Percentiles rank a stretch among this genome's conserved stretches.
phyloP scores from a whole-genome alignment of 257 asterid genomes.

The Ophiorrhiza pumila region DNA sequence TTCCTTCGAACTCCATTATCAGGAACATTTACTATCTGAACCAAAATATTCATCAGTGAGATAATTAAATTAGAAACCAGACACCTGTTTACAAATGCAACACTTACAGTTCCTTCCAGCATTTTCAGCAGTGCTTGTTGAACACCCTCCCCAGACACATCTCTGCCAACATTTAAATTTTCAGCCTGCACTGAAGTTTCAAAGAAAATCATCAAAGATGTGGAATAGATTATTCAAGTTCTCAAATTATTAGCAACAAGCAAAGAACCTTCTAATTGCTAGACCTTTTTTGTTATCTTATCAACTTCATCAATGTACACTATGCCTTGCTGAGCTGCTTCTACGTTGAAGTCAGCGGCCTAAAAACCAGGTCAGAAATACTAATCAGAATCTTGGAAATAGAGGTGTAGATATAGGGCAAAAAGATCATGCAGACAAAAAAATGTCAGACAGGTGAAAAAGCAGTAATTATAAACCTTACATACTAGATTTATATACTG shows the following conservation, averaged over 20 bases:
- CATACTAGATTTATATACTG: not conserved
- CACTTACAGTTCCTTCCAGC: constrained; percentile 96
- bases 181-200: constrained; percentile 59
- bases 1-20: constrained; percentile 66
- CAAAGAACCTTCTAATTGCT: constrained; percentile 17
- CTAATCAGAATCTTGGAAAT: not conserved
- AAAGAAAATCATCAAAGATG: constrained; percentile 28
- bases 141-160: constrained; percentile 96
- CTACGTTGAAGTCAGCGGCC: constrained; percentile 81
- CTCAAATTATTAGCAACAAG: constrained; percentile 6
- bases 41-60: constrained; percentile 6
- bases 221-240: constrained; percentile 24
- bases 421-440: not conserved
- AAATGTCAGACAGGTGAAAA: not conserved
- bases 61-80: constrained; percentile 14
- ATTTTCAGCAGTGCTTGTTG: constrained; percentile 91
- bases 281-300: constrained; percentile 89
- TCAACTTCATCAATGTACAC: constrained; percentile 94
- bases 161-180: constrained; percentile 69
- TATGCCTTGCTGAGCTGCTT: constrained; percentile 90
- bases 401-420: not conserved
- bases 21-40: constrained; percentile 77
- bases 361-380: constrained; percentile 31
- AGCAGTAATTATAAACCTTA: not conserved
- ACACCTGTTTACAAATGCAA: too few relatives aligned